Percentiles rank a stretch among this genome's conserved stretches.
phyloP scores from a whole-genome alignment of 805 yeast genomes.

The Lachancea mirantina region DNA sequence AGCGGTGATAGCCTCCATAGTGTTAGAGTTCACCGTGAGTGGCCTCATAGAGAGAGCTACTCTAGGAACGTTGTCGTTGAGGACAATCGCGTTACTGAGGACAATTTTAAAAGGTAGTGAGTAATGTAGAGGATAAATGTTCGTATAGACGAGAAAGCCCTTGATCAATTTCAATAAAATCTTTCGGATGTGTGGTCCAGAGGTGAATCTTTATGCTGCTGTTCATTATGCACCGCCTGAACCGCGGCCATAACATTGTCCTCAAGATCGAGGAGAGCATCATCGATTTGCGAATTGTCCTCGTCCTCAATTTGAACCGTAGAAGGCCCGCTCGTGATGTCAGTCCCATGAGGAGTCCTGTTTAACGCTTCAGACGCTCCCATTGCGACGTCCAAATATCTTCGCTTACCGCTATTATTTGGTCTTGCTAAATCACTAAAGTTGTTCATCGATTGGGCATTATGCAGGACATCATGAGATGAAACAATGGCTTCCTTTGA shows the following conservation, averaged over 20 bases:
- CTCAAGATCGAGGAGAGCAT: slow-evolving; percentile 22
- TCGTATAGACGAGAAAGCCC: neutral
- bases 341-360: neutral
- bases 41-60: slow-evolving; percentile 11
- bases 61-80: slow-evolving; percentile 13
- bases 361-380: neutral
- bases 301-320: slow-evolving; percentile 9
- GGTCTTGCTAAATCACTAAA: slow-evolving; percentile 24
- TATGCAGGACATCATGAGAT: slow-evolving; percentile 5
- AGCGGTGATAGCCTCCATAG: slow-evolving; percentile 32
- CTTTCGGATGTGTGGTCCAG: slow-evolving; percentile 1
- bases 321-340: slow-evolving; percentile 7
- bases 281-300: slow-evolving; percentile 15
- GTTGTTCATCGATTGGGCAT: slow-evolving; percentile 20
- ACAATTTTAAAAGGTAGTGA: slow-evolving; percentile 1
- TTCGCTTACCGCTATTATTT: slow-evolving; percentile 14
- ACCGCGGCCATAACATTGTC: slow-evolving; percentile 27
- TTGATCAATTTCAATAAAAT: neutral
- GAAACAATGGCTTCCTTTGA: slow-evolving; percentile 1
- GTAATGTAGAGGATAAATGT: too few relatives aligned
- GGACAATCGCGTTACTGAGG: slow-evolving; percentile 11
- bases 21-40: slow-evolving; percentile 19
- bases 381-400: slow-evolving; percentile 16
- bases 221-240: slow-evolving; percentile 20
- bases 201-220: slow-evolving; percentile 5